A percentile compares a stretch with the other conserved stretches of the same genome.
Conservation (phyloP, 139 green algal species). For the Coelastrella sp. region DNA sequence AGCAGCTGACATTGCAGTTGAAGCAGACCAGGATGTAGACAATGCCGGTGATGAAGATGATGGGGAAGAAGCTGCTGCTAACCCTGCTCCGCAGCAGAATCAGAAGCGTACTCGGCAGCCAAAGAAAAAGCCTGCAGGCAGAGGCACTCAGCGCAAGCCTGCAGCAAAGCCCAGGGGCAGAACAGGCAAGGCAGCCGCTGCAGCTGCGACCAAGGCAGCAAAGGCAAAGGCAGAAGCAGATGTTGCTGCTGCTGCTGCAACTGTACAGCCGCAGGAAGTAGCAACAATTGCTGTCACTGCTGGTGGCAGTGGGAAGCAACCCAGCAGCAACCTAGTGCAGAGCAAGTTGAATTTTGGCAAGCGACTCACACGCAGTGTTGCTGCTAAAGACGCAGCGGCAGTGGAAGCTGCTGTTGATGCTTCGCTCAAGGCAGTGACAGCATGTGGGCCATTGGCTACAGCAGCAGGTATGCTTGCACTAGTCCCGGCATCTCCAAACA, state of each 20-base stretch:
- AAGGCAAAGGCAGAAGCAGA: not conserved
- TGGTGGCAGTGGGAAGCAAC: not conserved
- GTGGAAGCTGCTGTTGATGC: not conserved
- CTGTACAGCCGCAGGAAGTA: not conserved
- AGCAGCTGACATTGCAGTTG: not conserved
- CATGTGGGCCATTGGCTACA: no score
- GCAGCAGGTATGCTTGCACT: no score
- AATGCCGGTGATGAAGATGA: not conserved
- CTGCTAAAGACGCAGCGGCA: not conserved
- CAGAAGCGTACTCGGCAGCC: not conserved
- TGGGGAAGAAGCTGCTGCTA: not conserved
- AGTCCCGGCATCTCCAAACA: not conserved
- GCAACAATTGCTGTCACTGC: not conserved
- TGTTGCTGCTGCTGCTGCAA: not conserved
- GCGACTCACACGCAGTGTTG: not conserved
- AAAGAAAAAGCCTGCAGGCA: not conserved
- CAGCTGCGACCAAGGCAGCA: not conserved
- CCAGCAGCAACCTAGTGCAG: not conserved
- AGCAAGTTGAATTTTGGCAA: slow-evolving; percentile 12
- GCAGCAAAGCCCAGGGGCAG: not conserved
- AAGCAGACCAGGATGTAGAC: no score
- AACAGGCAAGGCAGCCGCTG: not conserved
- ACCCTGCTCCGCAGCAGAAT: not conserved
- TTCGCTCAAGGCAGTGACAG: no score
- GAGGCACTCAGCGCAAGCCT: not conserved